These are phyloP conservation scores for Cornus florida DNA, from an alignment of 148 eudicot species.

Conservation along the genomic window DNA sequence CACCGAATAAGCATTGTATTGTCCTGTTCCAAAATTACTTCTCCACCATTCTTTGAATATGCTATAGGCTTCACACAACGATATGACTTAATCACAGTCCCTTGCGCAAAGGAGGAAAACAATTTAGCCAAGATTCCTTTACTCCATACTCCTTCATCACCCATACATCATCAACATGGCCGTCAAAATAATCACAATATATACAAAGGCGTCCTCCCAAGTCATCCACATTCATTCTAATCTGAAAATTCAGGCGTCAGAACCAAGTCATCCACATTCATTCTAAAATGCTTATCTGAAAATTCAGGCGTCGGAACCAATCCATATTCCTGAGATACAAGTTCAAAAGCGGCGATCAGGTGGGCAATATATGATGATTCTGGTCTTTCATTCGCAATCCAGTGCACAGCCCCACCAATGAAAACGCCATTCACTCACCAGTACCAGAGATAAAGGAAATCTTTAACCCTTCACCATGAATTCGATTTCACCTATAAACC, in stretches of 20 bases:
- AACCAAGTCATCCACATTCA: constrained; percentile 14
- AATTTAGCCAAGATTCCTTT: constrained; percentile 39
- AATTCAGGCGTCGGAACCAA: constrained; percentile 27
- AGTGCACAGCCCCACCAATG: constrained; percentile 38
- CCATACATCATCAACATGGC: constrained; percentile 34
- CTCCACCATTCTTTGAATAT: constrained; percentile 31
- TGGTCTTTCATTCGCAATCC: constrained; percentile 25
- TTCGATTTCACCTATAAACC: constrained; percentile 42
- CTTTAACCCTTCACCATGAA: constrained; percentile 32
- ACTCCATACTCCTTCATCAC: constrained; percentile 44
- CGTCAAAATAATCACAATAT: constrained; percentile 7
- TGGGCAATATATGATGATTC: neutral
- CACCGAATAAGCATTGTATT: constrained; percentile 25
- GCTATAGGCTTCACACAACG: constrained; percentile 26
- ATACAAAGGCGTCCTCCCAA: constrained; percentile 29
- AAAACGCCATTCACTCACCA: constrained; percentile 13
- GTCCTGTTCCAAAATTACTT: constrained; percentile 34
- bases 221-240: too few relatives aligned
- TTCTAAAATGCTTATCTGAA: neutral
- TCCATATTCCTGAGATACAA: constrained; percentile 24
- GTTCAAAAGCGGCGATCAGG: constrained; percentile 35
- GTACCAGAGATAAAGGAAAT: constrained; percentile 26
- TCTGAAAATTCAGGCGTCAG: too few relatives aligned
- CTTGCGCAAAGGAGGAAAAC: constrained; percentile 19
- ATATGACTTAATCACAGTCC: neutral